Conservation (phyloP, 2,329 filamentous ascomycete genomes). For the Fusarium virguliforme region DNA sequence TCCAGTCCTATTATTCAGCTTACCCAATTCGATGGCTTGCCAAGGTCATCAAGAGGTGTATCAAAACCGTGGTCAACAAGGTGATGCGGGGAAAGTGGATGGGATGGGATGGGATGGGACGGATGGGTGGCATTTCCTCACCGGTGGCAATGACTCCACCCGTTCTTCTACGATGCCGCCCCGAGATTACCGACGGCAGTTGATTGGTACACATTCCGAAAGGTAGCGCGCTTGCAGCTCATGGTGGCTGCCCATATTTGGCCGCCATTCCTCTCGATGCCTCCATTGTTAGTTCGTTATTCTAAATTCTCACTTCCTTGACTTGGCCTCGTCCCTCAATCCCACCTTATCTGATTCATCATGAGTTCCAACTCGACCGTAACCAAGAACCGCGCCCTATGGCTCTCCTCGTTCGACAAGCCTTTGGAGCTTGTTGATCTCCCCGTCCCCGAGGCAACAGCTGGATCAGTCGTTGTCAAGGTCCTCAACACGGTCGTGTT, state of each 20-base stretch:
- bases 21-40: neutral
- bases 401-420: conserved; percentile 6
- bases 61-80: neutral
- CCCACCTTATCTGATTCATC: neutral
- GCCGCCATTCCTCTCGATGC: neutral
- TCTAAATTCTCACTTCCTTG: neutral
- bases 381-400: neutral
- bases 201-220: neutral
- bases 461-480: conserved; percentile 3
- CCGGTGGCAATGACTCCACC: conserved; percentile 11
- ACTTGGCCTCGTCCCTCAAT: neutral
- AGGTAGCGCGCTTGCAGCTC: neutral
- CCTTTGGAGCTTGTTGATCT: neutral
- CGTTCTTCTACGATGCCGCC: neutral
- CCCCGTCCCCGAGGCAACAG: neutral
- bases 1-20: neutral
- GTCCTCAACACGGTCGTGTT: conserved; percentile 4
- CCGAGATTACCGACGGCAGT: neutral
- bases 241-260: neutral
- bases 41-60: neutral
- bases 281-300: neutral
- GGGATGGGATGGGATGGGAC: neutral
- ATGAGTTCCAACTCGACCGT: neutral
- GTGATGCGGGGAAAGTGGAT: conserved; percentile 2
- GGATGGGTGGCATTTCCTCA: neutral